Evolutionary conservation across 2,329 filamentous ascomycete genomes (phyloP).

Genomic region (Tolypocladium sp.): DNA sequence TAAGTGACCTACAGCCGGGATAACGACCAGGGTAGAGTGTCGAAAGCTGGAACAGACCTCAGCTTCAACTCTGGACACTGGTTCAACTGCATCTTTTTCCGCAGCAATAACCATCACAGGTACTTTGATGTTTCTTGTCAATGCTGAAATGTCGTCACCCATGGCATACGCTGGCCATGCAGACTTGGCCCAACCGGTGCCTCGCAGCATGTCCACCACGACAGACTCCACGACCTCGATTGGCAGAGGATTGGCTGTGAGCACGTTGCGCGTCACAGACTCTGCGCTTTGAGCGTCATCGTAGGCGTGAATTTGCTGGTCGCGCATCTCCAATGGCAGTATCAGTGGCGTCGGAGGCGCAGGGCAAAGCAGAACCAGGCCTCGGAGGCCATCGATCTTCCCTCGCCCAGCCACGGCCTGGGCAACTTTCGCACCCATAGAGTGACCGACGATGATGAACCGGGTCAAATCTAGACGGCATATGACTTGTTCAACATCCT

Average conservation of each 20-base stretch:
- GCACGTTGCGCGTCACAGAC: slow-evolving; percentile 2
- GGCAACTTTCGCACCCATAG: slow-evolving; percentile 5
- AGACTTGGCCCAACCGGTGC: not conserved
- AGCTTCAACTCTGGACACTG: not conserved
- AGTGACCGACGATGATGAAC: slow-evolving; percentile 4
- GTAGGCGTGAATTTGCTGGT: slow-evolving; percentile 5
- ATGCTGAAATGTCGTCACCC: slow-evolving; percentile 1
- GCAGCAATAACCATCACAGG: not conserved
- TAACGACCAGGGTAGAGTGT: not conserved
- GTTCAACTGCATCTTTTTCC: slow-evolving; percentile 2
- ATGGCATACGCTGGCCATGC: slow-evolving; percentile 5
- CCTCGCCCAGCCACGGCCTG: slow-evolving; percentile 1
- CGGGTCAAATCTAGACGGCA: not conserved
- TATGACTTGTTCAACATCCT: slow-evolving; percentile 3
- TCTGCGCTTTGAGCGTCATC: not conserved
- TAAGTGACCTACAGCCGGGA: not conserved
- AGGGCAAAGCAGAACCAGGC: slow-evolving; percentile 1
- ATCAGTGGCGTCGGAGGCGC: slow-evolving; percentile 4
- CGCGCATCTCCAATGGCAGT: slow-evolving; percentile 2
- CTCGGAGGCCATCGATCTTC: not conserved
- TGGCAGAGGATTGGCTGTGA: not conserved
- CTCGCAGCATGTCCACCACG: slow-evolving; percentile 4
- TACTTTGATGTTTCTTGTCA: not conserved
- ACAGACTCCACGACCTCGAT: not conserved
- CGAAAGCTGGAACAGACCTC: not conserved